Evolutionary conservation across 768 basidiomycete species (phyloP).

Genomic region (Mrakia blollopis): DNA sequence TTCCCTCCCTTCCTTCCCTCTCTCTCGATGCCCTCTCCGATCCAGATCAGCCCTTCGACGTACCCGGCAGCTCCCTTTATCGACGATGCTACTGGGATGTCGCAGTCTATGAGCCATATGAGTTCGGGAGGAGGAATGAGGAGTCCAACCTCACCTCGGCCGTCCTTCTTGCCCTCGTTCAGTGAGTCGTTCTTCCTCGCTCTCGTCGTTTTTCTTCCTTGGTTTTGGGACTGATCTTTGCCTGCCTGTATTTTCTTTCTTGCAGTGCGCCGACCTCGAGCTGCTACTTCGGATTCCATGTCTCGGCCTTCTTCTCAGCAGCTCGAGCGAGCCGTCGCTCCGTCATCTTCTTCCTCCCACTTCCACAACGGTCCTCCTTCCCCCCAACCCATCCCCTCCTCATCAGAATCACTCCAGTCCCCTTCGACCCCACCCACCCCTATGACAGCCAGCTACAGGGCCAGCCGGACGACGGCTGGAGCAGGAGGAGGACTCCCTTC

Average conservation of each 20-base stretch:
- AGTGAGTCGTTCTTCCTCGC: slow-evolving; percentile 4
- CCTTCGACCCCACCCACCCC: not conserved
- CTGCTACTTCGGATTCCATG: not conserved
- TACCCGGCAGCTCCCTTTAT: not conserved
- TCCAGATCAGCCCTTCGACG: not conserved
- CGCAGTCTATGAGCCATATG: slow-evolving; percentile 4
- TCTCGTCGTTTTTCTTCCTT: not conserved
- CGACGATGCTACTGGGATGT: not conserved
- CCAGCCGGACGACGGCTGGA: not conserved
- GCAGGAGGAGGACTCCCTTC: slow-evolving; percentile 5
- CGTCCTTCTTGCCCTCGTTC: slow-evolving; percentile 22
- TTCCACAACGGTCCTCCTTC: not conserved
- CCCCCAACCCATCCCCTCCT: slow-evolving; percentile 6
- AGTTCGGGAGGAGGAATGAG: not conserved
- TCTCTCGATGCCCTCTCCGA: not conserved
- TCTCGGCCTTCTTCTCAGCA: not conserved
- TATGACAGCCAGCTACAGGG: not conserved
- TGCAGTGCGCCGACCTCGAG: slow-evolving; percentile 22
- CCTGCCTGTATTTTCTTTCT: not conserved
- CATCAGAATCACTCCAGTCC: slow-evolving; percentile 4
- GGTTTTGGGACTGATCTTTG: too few species aligned
- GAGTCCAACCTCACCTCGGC: not conserved
- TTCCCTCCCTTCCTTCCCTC: too few species aligned
- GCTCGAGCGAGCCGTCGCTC: not conserved
- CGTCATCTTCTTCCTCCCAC: not conserved